Evolutionary conservation across 2,329 filamentous ascomycete genomes (phyloP), one percentile per base, ranked within the genome.

Genomic region (Fusarium pininemorale): DNA sequence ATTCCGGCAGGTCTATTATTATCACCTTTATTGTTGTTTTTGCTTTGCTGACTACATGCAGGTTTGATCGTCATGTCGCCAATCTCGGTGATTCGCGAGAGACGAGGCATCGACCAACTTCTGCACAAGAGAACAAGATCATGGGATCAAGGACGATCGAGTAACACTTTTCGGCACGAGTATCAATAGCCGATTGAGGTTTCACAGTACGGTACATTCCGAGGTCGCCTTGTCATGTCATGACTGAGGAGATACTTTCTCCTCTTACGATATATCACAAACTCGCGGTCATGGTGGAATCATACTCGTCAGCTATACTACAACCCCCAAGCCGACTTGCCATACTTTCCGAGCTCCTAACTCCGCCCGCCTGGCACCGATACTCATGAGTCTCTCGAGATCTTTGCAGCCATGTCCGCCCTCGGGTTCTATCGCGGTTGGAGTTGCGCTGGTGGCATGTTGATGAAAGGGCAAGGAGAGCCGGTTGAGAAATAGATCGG

Each of bases 391-490:
- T 72, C 24, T 28, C 47, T 65, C 18, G 45, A 56, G 42, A 65
- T 59, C 53, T 69, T 72, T 32, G 20, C 56, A 69, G 71, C 67
- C 72, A 69, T 72, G 71, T 74, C 72, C 71, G 20, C 71, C 72
- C 44, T 74, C 72, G 72, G 71, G 63, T 57, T 58, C 57, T 55
- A 55, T 59, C 42, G 50, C 67, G 71, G 71, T 69, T 74, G 58
- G 71, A 69, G 72, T 72, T 74, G 62, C 70, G 65, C 37, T 56
- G 37, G 24, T 58, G 56, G 30, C 48, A 22, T 37, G 35, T 45
- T 22, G 28, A 42, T 51, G 55, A 26, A 26, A 58, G 44, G 60
- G 61, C 37, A 58, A 71, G 48, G 48, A 56, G 35, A 67, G 47
- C 50, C 53, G 62, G 26, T 59, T 47, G 44, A 45, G 50, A 45